These are phyloP conservation scores for Penicillium sp. DNA, from an alignment of 2,329 filamentous ascomycete genomes.

Conservation along the genomic window DNA sequence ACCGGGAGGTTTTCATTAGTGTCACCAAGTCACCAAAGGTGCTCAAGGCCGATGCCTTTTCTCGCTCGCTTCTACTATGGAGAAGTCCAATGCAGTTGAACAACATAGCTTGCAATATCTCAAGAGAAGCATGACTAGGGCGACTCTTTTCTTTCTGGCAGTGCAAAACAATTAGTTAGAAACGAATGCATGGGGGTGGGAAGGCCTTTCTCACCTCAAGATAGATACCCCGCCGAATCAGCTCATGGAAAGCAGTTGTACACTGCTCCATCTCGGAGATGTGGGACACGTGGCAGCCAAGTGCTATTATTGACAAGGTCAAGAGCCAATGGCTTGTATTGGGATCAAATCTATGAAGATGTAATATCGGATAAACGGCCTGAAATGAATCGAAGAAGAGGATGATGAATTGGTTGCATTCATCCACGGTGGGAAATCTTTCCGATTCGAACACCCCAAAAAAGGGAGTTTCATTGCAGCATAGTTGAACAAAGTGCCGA, in stretches of 20 bases:
- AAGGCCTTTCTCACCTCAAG: slow-evolving; percentile 29
- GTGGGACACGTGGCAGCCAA: slow-evolving; percentile 41
- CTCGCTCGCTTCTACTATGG: slow-evolving; percentile 26
- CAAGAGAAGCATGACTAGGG: slow-evolving; percentile 19
- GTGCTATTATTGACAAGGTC: slow-evolving; percentile 39
- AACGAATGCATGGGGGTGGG: not conserved
- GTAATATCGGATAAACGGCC: slow-evolving; percentile 42
- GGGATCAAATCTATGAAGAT: slow-evolving; percentile 37
- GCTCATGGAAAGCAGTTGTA: slow-evolving; percentile 41
- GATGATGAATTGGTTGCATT: slow-evolving; percentile 33
- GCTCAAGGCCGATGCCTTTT: slow-evolving; percentile 24
- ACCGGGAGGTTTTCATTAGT: slow-evolving; percentile 24
- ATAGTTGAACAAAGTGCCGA: slow-evolving; percentile 32
- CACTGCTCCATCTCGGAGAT: slow-evolving; percentile 28
- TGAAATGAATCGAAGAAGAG: slow-evolving; percentile 43
- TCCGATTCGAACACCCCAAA: slow-evolving; percentile 32
- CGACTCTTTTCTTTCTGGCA: slow-evolving; percentile 29
- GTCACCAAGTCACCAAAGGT: slow-evolving; percentile 31
- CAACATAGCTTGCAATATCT: slow-evolving; percentile 31
- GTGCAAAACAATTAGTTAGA: slow-evolving; percentile 1
- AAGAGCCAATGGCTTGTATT: slow-evolving; percentile 42
- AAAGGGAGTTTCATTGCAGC: slow-evolving; percentile 31
- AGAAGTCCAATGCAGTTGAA: slow-evolving; percentile 37
- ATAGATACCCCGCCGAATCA: slow-evolving; percentile 40
- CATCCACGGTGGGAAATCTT: slow-evolving; percentile 28